Percentiles rank a stretch among this genome's conserved stretches.
These are phyloP conservation scores for Erysiphe neolycopersici DNA, from an alignment of 2,329 filamentous ascomycete species.

Conservation along the genomic window DNA sequence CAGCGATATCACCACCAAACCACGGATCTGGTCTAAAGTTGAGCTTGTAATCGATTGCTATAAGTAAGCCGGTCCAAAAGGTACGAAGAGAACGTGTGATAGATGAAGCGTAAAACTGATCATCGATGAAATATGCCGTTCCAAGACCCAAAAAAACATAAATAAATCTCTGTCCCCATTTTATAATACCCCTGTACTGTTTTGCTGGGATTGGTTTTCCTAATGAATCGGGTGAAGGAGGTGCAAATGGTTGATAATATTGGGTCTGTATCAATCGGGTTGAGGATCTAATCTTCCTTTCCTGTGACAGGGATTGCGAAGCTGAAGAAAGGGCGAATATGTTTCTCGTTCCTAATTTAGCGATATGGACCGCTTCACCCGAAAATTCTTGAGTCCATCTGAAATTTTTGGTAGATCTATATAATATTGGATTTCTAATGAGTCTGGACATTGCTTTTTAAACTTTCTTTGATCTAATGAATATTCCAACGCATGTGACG, in stretches of 20 bases:
- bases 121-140: constrained; percentile 40
- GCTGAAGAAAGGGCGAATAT: background rate
- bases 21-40: constrained; percentile 70
- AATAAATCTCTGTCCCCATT: constrained; percentile 51
- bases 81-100: constrained; percentile 56
- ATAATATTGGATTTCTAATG: too few species aligned
- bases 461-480: too few species aligned
- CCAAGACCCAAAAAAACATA: constrained; percentile 32
- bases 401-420: too few species aligned
- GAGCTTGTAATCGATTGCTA: constrained; percentile 84
- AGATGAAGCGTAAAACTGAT: constrained; percentile 50
- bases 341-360: background rate
- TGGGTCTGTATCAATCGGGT: constrained; percentile 13
- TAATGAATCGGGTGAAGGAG: constrained; percentile 54
- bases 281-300: background rate
- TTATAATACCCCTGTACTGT: constrained; percentile 40
- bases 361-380: background rate
- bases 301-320: background rate
- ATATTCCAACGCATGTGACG: too few species aligned
- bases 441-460: too few species aligned
- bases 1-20: constrained; percentile 43
- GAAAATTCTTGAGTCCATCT: too few species aligned
- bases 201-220: constrained; percentile 45
- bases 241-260: constrained; percentile 36
- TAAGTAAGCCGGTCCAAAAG: constrained; percentile 50